phyloP scores from a whole-genome alignment of 2,329 filamentous ascomycete species.

The Trichoderma pleuroti region DNA sequence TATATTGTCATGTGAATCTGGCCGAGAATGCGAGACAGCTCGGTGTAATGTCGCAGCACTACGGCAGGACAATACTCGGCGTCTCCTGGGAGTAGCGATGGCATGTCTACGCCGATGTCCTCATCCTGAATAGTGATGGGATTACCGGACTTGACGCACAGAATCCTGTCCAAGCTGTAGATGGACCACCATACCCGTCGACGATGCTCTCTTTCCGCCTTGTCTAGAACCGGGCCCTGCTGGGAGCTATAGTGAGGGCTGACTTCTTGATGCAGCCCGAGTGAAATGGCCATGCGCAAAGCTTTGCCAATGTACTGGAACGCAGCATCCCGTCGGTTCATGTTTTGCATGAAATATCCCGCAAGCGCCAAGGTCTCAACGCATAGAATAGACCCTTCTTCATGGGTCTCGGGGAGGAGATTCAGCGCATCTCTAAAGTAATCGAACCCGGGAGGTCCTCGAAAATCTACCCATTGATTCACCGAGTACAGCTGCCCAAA shows the following conservation, averaged over 20 bases:
- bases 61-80: slow-evolving; percentile 43
- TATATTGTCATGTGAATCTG: slow-evolving; percentile 47
- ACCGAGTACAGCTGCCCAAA: slow-evolving; percentile 56
- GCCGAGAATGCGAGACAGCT: slow-evolving; percentile 50
- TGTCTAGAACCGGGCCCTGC: slow-evolving; percentile 32
- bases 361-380: slow-evolving; percentile 53
- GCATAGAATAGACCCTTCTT: slow-evolving; percentile 51
- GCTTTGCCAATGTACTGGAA: slow-evolving; percentile 54
- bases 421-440: slow-evolving; percentile 52
- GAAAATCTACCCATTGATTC: slow-evolving; percentile 51
- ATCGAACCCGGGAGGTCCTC: slow-evolving; percentile 53
- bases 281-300: slow-evolving; percentile 54
- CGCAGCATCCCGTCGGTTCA: slow-evolving; percentile 52
- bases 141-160: slow-evolving; percentile 53
- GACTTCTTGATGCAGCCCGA: slow-evolving; percentile 56
- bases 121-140: slow-evolving; percentile 53
- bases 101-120: slow-evolving; percentile 42
- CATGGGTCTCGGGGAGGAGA: slow-evolving; percentile 53
- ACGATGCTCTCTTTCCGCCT: slow-evolving; percentile 45
- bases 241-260: slow-evolving; percentile 38
- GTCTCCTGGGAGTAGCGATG: slow-evolving; percentile 35
- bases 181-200: slow-evolving; percentile 55
- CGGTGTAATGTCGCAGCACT: slow-evolving; percentile 50
- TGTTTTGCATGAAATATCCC: slow-evolving; percentile 56
- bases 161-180: slow-evolving; percentile 52